Percentiles rank a stretch among this genome's conserved stretches.
These are phyloP conservation scores for Phylloporus rhodoxanthus DNA, from an alignment of 768 basidiomycete species.

Conservation along the genomic window DNA sequence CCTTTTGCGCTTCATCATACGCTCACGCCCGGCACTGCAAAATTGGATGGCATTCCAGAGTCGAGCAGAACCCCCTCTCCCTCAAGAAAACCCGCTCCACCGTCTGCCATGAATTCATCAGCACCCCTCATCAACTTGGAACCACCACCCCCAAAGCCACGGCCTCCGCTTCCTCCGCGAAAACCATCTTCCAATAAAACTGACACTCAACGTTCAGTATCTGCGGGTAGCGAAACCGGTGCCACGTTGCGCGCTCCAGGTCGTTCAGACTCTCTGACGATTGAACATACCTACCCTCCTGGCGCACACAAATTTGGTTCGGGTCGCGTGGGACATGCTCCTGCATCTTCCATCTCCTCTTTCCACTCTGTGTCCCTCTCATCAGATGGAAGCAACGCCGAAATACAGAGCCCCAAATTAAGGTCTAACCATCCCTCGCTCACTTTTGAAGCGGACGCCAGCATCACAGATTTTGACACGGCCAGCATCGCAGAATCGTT, in stretches of 20 bases:
- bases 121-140: slow-evolving; percentile 54
- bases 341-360: slow-evolving; percentile 70
- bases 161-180: slow-evolving; percentile 63
- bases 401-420: slow-evolving; percentile 7
- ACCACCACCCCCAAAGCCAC: slow-evolving; percentile 42
- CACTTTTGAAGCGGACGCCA: slow-evolving; percentile 39
- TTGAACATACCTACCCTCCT: slow-evolving; percentile 56
- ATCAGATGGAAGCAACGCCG: slow-evolving; percentile 43
- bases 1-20: slow-evolving; percentile 11
- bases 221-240: slow-evolving; percentile 12
- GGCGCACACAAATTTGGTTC: slow-evolving; percentile 33
- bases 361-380: slow-evolving; percentile 82
- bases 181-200: slow-evolving; percentile 51
- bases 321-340: slow-evolving; percentile 42
- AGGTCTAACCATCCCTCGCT: slow-evolving; percentile 39
- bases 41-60: slow-evolving; percentile 16
- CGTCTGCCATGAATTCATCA: slow-evolving; percentile 8
- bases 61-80: slow-evolving; percentile 24
- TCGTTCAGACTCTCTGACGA: slow-evolving; percentile 44
- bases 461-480: slow-evolving; percentile 40
- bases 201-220: slow-evolving; percentile 31
- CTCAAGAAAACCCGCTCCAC: slow-evolving; percentile 8
- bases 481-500: slow-evolving; percentile 66
- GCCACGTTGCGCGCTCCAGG: slow-evolving; percentile 27
- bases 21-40: slow-evolving; percentile 4